Base-by-base conservation (phyloP, 805 yeast species). In the Metschnikowia chrysomelidarum region DNA sequence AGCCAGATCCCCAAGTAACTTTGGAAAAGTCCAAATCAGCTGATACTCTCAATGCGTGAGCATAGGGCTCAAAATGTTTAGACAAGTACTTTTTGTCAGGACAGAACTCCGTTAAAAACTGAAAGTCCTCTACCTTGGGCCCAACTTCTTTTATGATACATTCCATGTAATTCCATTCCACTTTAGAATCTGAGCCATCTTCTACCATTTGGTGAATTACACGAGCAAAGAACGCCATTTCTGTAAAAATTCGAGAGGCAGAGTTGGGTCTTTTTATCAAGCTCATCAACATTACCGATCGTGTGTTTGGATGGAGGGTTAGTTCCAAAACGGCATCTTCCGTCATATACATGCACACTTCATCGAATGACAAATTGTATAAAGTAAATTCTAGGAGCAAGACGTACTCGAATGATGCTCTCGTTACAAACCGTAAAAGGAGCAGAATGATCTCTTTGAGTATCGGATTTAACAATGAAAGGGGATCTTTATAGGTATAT, bases 361-460 rank as follows among this genome's bases (percentile, higher is more conserved):
- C 38, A 3, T 16, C 19, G 20, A 45, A 33, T 20, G 23, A 31
- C 26, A 45, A 26, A 6, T 34, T 36, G 11, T 18, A 18, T 14
- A 45, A 26, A 11, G 40, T 14, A 3, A 32, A 27, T 22, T 24
- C 27, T 3, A 45, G 37, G 8, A 43, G 22, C 9, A 24, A 29
- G 11, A 22, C 23, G 18, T 40, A 45, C 12, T 18, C 24, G 9
- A 10, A 9, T 1, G 42, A 30, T 5, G 40, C 25, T 2, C 16
- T 13, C 10, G 25, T 12, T 17, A 30, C n/a, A 4, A 44, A 32
- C 3, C 36, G 32, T 10, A 35, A 24, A 19, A 44, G 43, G 3
- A 43, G 38, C 22, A 14, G 39, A 19, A 45, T 37, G 26, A 42
- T 27, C 15, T 27, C 26, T 15, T 31, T 28, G 31, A 45, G 19